A percentile compares a stretch with the other conserved stretches of the same genome.
Evolutionary conservation across 2,329 filamentous ascomycete genomes (phyloP).

Genomic region (Alternaria arborescens): DNA sequence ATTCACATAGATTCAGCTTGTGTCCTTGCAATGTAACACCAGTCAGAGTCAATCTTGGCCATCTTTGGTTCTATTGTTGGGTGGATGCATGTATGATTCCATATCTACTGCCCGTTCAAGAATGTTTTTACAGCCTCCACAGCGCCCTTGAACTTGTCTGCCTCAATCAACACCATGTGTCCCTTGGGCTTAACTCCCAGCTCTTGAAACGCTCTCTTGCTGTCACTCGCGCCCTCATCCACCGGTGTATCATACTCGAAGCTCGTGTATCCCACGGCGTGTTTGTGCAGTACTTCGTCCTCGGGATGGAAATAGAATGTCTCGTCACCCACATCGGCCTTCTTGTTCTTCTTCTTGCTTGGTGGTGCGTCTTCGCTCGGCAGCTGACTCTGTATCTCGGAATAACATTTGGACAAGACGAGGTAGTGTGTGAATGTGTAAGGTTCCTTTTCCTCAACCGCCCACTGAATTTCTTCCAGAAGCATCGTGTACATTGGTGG

Average conservation of each 20-base stretch:
- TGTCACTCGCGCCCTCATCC: slow-evolving; percentile 83
- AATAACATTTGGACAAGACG: slow-evolving; percentile 89
- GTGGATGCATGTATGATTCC: neutral
- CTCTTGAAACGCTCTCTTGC: slow-evolving; percentile 94
- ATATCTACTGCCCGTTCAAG: slow-evolving; percentile 57
- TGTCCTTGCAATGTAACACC: slow-evolving; percentile 51
- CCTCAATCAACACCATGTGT: slow-evolving; percentile 87
- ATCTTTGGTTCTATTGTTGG: neutral
- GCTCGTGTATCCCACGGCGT: slow-evolving; percentile 73
- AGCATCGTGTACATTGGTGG: slow-evolving; percentile 97
- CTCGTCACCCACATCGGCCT: slow-evolving; percentile 54
- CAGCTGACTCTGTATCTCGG: slow-evolving; percentile 82
- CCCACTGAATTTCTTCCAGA: slow-evolving; percentile 86
- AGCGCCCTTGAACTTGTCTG: slow-evolving; percentile 75
- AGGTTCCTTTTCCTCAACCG: slow-evolving; percentile 87
- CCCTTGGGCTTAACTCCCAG: slow-evolving; percentile 85
- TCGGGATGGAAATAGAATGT: slow-evolving; percentile 95
- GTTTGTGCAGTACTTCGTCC: slow-evolving; percentile 85
- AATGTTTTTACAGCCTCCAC: slow-evolving; percentile 81
- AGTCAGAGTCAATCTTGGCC: slow-evolving; percentile 37
- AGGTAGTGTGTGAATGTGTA: slow-evolving; percentile 95
- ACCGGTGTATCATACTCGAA: slow-evolving; percentile 81
- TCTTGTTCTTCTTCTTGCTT: slow-evolving; percentile 55
- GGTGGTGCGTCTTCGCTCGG: slow-evolving; percentile 59
- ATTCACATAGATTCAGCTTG: slow-evolving; percentile 43